Evolutionary conservation across 768 basidiomycete species (phyloP), one percentile per base, ranked within the genome.

Genomic region (Pleurotus eryngii): DNA sequence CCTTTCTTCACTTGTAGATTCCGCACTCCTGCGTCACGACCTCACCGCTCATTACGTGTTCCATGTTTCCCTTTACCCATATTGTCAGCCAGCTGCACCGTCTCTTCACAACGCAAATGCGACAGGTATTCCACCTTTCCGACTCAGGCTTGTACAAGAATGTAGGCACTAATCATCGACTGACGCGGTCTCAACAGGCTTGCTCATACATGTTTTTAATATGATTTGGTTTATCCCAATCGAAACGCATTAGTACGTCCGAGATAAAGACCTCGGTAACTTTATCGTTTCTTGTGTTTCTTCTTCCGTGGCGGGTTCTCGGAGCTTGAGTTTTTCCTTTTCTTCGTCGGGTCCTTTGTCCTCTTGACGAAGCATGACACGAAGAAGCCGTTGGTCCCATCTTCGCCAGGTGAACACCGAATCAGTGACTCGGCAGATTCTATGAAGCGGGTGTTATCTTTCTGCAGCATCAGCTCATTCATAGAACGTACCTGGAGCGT

Each of bases 301-400:
- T 67, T 63, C 48, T 64, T 57, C 51, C 48, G 58, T 22, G 57
- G 37, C 46, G 12, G 45, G 17, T 49, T 24, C 47, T 50, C 64
- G 30, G 56, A 58, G 60, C 65, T 56, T 57, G 59, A 56, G 57
- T 62, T 59, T 58, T 53, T 61, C 65, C 49, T 67, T 67, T 50
- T 65, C 61, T 63, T 59, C 56, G 46, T 65, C 60, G 49, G 58
- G 42, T 27, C n/a, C 35, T 26, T 46, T 22, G 37, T n/a, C 47
- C 47, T 18, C 59, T 68, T 75, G 27, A 92, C 75, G 68, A 98
- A 95, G 69, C 90, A 97, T n/a, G 92, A 87, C 20, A 99, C 95
- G 64, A 99, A 99, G 76, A 99, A 99, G 0, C 97, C 97, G 65
- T 98, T 98, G 11, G 92, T 94, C 38, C 81, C 84, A 65, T 98